phyloP scores from a whole-genome alignment of 495 filamentous ascomycete genomes.

The Pyrenula aspistea region DNA sequence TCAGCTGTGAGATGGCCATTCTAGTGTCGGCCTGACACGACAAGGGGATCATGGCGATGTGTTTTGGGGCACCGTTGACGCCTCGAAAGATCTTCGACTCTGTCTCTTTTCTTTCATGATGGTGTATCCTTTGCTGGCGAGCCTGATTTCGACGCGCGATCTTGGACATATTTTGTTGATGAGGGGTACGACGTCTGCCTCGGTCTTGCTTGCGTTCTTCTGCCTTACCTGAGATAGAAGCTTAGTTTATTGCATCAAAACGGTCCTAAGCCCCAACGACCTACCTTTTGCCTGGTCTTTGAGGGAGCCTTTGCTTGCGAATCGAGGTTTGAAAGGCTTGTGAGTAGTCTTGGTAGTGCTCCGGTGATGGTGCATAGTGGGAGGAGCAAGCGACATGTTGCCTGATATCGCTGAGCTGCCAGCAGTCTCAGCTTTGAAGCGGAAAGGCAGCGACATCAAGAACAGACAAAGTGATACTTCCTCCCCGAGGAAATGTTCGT shows the following conservation, averaged over 20 bases:
- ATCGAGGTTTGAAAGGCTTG: slow-evolving; percentile 83
- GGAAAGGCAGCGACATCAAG: slow-evolving; percentile 54
- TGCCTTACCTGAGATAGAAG: slow-evolving; percentile 41
- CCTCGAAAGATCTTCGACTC: slow-evolving; percentile 72
- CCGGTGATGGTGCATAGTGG: slow-evolving; percentile 66
- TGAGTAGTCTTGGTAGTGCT: slow-evolving; percentile 75
- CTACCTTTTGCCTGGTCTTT: slow-evolving; percentile 75
- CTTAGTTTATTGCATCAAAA: neutral
- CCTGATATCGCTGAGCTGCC: slow-evolving; percentile 29
- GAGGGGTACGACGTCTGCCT: slow-evolving; percentile 69
- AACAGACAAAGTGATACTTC: neutral
- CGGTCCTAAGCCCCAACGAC: too few species aligned
- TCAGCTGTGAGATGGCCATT: slow-evolving; percentile 56
- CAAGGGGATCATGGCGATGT: slow-evolving; percentile 84
- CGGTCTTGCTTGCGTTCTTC: slow-evolving; percentile 35
- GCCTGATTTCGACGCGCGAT: slow-evolving; percentile 87
- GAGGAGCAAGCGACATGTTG: slow-evolving; percentile 26
- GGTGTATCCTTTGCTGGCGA: slow-evolving; percentile 74
- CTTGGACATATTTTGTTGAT: slow-evolving; percentile 96
- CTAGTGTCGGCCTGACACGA: slow-evolving; percentile 55
- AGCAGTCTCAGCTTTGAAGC: slow-evolving; percentile 74
- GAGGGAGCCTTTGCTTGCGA: slow-evolving; percentile 76
- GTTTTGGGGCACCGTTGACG: slow-evolving; percentile 71
- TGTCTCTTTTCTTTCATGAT: slow-evolving; percentile 56
- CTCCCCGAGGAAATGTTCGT: neutral